Conservation (phyloP, 495 filamentous ascomycete genomes). For the Penicillium simplicissimum region DNA sequence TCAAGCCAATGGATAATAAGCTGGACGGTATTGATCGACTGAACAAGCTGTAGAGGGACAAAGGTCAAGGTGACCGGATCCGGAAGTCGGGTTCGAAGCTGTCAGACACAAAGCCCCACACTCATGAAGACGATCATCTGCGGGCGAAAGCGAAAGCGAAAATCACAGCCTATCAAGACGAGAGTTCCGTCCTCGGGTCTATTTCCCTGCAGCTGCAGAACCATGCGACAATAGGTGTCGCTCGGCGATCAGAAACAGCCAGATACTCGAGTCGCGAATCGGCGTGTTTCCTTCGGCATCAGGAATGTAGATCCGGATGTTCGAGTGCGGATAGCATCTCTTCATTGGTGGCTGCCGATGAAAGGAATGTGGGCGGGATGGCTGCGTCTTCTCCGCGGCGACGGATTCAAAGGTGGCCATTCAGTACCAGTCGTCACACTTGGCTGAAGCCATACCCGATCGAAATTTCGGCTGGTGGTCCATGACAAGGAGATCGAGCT, state of each 20-base stretch:
- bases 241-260: not conserved
- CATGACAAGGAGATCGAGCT: slow-evolving; percentile 17
- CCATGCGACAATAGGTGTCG: not conserved
- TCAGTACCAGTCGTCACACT: not conserved
- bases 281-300: not conserved
- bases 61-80: not conserved
- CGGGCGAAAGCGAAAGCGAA: not conserved
- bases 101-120: not conserved
- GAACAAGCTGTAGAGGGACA: not conserved
- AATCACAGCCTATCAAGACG: not conserved
- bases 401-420: slow-evolving; percentile 1
- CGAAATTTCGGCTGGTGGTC: not conserved
- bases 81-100: not conserved
- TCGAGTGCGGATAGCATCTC: not conserved
- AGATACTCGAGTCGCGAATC: slow-evolving; percentile 8
- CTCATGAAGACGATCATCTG: slow-evolving; percentile 5
- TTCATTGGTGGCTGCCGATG: slow-evolving; percentile 12
- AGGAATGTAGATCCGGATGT: slow-evolving; percentile 23
- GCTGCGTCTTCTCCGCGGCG: not conserved
- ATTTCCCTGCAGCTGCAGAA: not conserved
- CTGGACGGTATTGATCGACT: not conserved
- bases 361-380: slow-evolving; percentile 14
- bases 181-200: not conserved
- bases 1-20: not conserved
- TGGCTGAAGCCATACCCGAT: not conserved